Base-by-base conservation (phyloP, 306 rosid genomes). In the Trichosanthes truncata region DNA sequence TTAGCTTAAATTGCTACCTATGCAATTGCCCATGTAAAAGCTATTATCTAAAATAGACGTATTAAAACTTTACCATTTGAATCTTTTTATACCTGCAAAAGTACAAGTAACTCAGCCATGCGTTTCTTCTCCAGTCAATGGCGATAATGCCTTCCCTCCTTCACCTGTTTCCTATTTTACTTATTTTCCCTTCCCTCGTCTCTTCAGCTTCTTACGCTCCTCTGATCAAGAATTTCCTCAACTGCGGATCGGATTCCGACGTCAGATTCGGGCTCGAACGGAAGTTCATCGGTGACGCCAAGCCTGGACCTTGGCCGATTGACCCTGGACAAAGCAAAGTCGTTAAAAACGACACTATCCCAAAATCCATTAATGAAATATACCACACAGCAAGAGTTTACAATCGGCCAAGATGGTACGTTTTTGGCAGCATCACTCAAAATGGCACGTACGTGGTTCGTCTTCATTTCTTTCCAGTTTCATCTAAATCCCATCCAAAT, bases 371-470 rank as follows among this genome's bases (percentile, higher is more conserved):
- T 29, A 62, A 62, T 4, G 62, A 75, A 45, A 56, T 75, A 29
- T 48, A 75, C 17, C 79, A 75, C 26, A 75, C 79, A 4, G 79
- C 79, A 7, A 75, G 63, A 46, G 63, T 75, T 53, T 75, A 49
- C 79, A 14, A 8, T 51, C 1, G 45, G 26, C 79, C 63, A 25
- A 45, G 63, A 23, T 75, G 79, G 79, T 74, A 75, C 46, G 48
- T 36, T 12, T 75, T 75, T 13, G 23, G 20, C 7, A 57, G 8
- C 21, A 25, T 75, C 63, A 26, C 2, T 11, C 25, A 51, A n/a
- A 31, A 49, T 18, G 79, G 79, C 3, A 75, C 6, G 13, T 75
- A 75, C 33, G 23, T 75, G 23, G 62, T 75, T 5, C 79, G 79
- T 35, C 79, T 75, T 15, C 79, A 75, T 75, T 55, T 77, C 36